A percentile compares a stretch with the other conserved stretches of the same genome.
phyloP scores from a whole-genome alignment of 192 early-diverging fungal species.

The Coemansia erecta region DNA sequence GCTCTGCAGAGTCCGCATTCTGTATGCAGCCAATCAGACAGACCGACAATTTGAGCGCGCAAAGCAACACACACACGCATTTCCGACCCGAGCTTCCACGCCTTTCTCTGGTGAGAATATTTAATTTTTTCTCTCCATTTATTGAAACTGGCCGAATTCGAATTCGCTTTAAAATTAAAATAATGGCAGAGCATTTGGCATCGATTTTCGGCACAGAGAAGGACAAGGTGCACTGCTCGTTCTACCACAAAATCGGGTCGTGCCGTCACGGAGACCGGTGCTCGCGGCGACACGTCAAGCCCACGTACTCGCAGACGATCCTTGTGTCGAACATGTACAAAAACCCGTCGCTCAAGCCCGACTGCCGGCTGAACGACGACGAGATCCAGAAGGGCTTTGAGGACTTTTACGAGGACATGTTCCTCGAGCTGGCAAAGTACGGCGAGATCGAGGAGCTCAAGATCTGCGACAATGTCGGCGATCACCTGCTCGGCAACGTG shows the following conservation, averaged over 20 bases:
- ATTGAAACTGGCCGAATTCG: background rate
- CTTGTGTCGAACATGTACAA: constrained; percentile 94
- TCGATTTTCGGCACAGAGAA: constrained; percentile 97
- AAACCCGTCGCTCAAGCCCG: constrained; percentile 71
- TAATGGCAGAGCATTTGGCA: constrained; percentile 80
- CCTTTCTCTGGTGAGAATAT: background rate
- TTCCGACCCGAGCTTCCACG: background rate
- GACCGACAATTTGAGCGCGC: too few relatives aligned
- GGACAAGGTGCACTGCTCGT: constrained; percentile 99
- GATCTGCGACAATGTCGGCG: constrained; percentile 97
- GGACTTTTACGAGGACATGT: constrained; percentile 94
- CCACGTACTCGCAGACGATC: constrained; percentile 92
- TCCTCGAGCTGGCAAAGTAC: constrained; percentile 92
- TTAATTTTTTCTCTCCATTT: constrained; percentile 6
- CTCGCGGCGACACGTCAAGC: constrained; percentile 95
- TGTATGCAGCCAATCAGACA: background rate
- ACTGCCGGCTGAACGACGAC: constrained; percentile 71
- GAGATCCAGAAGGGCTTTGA: constrained; percentile 77
- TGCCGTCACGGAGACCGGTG: constrained; percentile 97
- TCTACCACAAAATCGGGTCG: constrained; percentile 99
- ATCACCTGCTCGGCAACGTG: constrained; percentile 97
- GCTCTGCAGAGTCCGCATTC: background rate
- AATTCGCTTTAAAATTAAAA: constrained; percentile 5
- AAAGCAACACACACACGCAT: too few relatives aligned
- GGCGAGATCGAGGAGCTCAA: constrained; percentile 96